These are phyloP conservation scores for Tremellales sp. DNA, from an alignment of 1,284 basidiomycete genomes.

Conservation along the genomic window DNA sequence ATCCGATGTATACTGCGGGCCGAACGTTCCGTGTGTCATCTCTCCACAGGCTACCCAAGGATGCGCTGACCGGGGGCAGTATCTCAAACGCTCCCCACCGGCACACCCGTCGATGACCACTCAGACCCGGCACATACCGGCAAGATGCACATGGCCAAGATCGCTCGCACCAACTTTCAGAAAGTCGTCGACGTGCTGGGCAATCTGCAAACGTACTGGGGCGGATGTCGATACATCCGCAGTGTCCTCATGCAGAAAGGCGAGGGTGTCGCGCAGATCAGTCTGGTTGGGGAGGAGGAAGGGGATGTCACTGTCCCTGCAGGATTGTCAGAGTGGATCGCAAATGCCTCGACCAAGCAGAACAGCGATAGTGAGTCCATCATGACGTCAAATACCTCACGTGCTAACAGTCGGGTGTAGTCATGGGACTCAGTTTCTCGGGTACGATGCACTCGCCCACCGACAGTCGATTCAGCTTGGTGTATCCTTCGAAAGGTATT, in stretches of 20 bases:
- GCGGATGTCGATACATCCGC: conserved; percentile 18
- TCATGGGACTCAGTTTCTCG: conserved; percentile 7
- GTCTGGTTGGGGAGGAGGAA: neutral
- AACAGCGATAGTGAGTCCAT: neutral
- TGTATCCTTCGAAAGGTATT: too few relatives aligned
- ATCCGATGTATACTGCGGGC: conserved; percentile 18
- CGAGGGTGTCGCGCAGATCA: conserved; percentile 2
- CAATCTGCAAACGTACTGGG: conserved; percentile 13
- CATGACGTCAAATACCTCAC: too few relatives aligned
- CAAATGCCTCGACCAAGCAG: neutral
- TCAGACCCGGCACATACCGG: conserved; percentile 1
- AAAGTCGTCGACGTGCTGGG: conserved; percentile 11
- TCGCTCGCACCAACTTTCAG: conserved; percentile 14
- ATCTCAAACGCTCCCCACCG: conserved; percentile 1
- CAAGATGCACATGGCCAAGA: conserved; percentile 7
- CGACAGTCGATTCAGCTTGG: conserved; percentile 5
- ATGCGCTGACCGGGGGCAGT: neutral
- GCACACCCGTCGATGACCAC: neutral
- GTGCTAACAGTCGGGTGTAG: neutral
- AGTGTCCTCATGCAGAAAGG: conserved; percentile 15
- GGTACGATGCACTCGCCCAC: conserved; percentile 10
- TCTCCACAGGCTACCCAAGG: neutral
- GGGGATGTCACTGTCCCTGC: neutral
- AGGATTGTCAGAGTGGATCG: neutral
- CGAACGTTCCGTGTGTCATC: conserved; percentile 18